A percentile compares a stretch with the other conserved stretches of the same genome.
Conservation (phyloP, 1,284 basidiomycete genomes). For the Leccinum subrobustum region DNA sequence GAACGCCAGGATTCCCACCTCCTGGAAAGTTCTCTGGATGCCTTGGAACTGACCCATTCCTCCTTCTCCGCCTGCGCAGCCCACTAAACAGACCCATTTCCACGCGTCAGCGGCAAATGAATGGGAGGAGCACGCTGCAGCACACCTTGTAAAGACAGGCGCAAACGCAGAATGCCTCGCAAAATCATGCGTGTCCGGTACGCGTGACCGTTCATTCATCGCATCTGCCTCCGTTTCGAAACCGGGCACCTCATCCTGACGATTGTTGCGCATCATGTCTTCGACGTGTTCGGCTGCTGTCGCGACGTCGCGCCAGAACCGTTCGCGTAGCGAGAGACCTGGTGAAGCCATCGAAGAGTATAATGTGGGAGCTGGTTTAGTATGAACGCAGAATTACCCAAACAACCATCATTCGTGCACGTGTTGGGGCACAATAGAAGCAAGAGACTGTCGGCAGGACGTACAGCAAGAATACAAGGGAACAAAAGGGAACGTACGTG, state of each 20-base stretch:
- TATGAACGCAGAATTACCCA: not conserved
- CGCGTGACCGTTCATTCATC: not conserved
- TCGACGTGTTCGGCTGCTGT: constrained; percentile 4
- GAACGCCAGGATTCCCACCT: constrained; percentile 22
- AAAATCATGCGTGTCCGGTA: constrained; percentile 19
- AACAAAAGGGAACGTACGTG: too few relatives aligned
- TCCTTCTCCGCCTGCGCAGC: not conserved
- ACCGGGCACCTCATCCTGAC: constrained; percentile 18
- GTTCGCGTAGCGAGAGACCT: not conserved
- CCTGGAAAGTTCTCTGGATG: constrained; percentile 16
- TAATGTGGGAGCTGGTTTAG: not conserved
- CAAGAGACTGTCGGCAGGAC: too few relatives aligned
- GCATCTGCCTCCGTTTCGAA: constrained; percentile 7
- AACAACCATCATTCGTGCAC: not conserved
- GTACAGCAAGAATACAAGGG: too few relatives aligned
- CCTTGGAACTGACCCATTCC: not conserved
- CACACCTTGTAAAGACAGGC: constrained; percentile 21
- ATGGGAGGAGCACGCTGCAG: not conserved
- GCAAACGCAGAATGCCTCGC: constrained; percentile 18
- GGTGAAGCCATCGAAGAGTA: not conserved
- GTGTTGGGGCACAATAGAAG: too few relatives aligned
- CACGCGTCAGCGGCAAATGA: not conserved
- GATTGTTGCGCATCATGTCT: constrained; percentile 26
- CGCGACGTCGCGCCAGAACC: not conserved
- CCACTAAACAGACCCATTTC: constrained; percentile 2